Percentiles rank a stretch among this genome's conserved stretches.
Conservation (phyloP, 352 stramenopile species). For the Hyaloperonospora arabidopsidis region DNA sequence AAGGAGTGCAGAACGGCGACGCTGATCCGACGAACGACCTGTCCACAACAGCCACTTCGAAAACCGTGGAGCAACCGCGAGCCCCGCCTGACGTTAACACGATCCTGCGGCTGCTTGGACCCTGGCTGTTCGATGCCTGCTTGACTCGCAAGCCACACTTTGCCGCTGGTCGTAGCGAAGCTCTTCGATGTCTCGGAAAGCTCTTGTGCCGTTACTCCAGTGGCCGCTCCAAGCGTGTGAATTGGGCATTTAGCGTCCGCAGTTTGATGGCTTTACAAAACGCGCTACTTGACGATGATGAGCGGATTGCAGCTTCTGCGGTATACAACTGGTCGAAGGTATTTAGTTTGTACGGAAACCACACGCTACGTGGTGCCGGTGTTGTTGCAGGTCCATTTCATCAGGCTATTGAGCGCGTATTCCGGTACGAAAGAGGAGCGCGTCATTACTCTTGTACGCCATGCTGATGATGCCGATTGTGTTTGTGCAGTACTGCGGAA, state of each 20-base stretch:
- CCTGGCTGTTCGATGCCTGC: constrained; percentile 82
- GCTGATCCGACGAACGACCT: constrained; percentile 18
- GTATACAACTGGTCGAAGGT: constrained; percentile 83
- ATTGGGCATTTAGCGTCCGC: constrained; percentile 77
- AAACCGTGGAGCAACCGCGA: constrained; percentile 29
- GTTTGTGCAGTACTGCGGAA: constrained; percentile 22
- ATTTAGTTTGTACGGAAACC: constrained; percentile 73
- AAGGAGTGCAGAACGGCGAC: constrained; percentile 35
- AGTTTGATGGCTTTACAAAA: constrained; percentile 77
- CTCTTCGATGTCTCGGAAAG: constrained; percentile 67
- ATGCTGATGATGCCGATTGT: not conserved
- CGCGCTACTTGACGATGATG: constrained; percentile 71
- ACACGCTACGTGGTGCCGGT: constrained; percentile 70
- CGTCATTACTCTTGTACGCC: not conserved
- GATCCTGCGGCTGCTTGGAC: constrained; percentile 65
- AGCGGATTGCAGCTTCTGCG: constrained; percentile 67
- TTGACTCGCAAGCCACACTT: constrained; percentile 66
- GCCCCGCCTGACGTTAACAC: constrained; percentile 82
- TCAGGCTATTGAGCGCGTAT: constrained; percentile 67
- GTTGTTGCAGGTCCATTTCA: constrained; percentile 76
- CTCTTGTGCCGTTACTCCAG: constrained; percentile 60
- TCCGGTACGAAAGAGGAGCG: constrained; percentile 18
- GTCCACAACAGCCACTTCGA: constrained; percentile 8
- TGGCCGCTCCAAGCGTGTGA: constrained; percentile 69
- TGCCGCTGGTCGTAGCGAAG: constrained; percentile 62